Conservation (phyloP, 2,329 filamentous ascomycete genomes). For the Fusarium poae region DNA sequence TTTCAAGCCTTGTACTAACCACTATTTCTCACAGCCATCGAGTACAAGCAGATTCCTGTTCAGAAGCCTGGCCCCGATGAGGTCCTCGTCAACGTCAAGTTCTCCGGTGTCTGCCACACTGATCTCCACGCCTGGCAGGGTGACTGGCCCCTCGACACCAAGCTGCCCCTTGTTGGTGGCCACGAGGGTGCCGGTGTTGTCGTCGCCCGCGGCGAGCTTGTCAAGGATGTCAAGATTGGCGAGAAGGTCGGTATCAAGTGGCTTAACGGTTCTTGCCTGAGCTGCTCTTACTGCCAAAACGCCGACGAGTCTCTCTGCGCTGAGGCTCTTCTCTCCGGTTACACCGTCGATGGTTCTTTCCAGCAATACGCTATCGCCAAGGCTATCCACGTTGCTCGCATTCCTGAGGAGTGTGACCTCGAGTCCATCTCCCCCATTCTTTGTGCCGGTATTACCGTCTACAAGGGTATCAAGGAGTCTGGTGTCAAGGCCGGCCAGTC, state of each 20-base stretch:
- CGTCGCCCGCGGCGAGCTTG: constrained; percentile 82
- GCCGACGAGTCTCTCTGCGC: constrained; percentile 86
- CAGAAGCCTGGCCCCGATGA: constrained; percentile 86
- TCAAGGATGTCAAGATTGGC: constrained; percentile 82
- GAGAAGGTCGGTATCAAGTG: constrained; percentile 92
- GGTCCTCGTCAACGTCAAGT: constrained; percentile 92
- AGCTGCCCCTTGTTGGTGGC: constrained; percentile 87
- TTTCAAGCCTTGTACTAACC: constrained; percentile 28
- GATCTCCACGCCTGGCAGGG: constrained; percentile 84
- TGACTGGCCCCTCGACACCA: constrained; percentile 88
- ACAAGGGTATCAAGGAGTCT: constrained; percentile 92
- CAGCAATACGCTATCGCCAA: constrained; percentile 93
- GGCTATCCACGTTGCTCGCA: constrained; percentile 84
- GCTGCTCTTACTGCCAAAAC: constrained; percentile 85
- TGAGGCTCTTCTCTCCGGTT: constrained; percentile 82
- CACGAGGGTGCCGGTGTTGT: constrained; percentile 85
- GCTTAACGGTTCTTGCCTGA: constrained; percentile 88
- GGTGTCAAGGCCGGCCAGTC: constrained; percentile 79
- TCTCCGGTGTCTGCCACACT: constrained; percentile 91
- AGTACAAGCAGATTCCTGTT: constrained; percentile 87
- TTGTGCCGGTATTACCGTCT: constrained; percentile 88
- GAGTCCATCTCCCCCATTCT: constrained; percentile 84
- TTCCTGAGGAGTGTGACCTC: constrained; percentile 81
- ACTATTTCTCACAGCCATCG: constrained; percentile 61
- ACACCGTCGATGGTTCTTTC: constrained; percentile 93